Percentiles rank a stretch among this genome's conserved stretches.
Conservation (phyloP, 148 eudicot species). For the Fallopia convolvulus region DNA sequence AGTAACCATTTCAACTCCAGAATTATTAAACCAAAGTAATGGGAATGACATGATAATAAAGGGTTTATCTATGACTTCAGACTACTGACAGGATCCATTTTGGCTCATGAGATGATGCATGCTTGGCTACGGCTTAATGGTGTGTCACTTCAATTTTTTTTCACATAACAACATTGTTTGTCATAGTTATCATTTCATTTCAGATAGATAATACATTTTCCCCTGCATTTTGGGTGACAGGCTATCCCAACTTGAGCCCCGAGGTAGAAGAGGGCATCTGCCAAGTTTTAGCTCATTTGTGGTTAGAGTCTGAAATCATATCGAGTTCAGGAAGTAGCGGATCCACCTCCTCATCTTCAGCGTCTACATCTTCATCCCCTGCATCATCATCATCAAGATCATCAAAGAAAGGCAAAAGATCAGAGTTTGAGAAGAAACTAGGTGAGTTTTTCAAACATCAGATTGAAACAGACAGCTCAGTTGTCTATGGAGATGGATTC, state of each 20-base stretch:
- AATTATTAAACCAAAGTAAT: background rate
- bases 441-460: slow-evolving; percentile 62
- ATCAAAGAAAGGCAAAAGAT: slow-evolving; percentile 33
- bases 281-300: slow-evolving; percentile 59
- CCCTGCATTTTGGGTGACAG: background rate
- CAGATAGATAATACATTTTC: background rate
- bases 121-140: slow-evolving; percentile 14
- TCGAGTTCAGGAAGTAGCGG: slow-evolving; percentile 23
- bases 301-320: slow-evolving; percentile 47
- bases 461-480: slow-evolving; percentile 56
- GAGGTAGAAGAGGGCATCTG: slow-evolving; percentile 61
- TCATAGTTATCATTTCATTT: background rate
- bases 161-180: background rate
- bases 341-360: slow-evolving; percentile 20
- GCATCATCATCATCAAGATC: slow-evolving; percentile 21
- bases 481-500: slow-evolving; percentile 53
- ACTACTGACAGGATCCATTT: slow-evolving; percentile 9
- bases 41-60: background rate
- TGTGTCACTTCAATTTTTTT: background rate
- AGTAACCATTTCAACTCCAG: slow-evolving; percentile 2
- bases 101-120: slow-evolving; percentile 15
- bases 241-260: slow-evolving; percentile 8
- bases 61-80: slow-evolving; percentile 9
- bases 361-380: background rate
- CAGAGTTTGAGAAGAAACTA: slow-evolving; percentile 56